These are phyloP conservation scores for Metschnikowia proteae DNA, from an alignment of 805 yeast species.

Conservation along the genomic window DNA sequence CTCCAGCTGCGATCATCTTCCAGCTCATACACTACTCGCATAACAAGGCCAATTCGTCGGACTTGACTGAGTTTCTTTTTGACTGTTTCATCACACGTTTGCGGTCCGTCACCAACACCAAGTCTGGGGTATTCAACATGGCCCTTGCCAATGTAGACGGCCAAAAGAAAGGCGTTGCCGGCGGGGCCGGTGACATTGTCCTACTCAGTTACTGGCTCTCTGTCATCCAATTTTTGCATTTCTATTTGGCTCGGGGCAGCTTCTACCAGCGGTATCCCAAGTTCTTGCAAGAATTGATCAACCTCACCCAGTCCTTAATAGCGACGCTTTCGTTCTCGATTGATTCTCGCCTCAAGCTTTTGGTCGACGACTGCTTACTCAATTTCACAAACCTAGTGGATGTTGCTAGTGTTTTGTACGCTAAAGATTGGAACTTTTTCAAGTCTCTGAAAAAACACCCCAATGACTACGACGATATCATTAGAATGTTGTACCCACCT, in stretches of 20 bases:
- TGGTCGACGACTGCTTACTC: slow-evolving; percentile 64
- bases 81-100: slow-evolving; percentile 60
- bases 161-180: slow-evolving; percentile 9
- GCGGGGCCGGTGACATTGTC: slow-evolving; percentile 60
- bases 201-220: slow-evolving; percentile 85
- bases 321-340: slow-evolving; percentile 66
- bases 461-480: slow-evolving; percentile 67
- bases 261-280: slow-evolving; percentile 54
- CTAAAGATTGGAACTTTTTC: slow-evolving; percentile 58
- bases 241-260: slow-evolving; percentile 65
- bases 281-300: slow-evolving; percentile 54
- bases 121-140: slow-evolving; percentile 54
- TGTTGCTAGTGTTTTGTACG: slow-evolving; percentile 68
- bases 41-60: slow-evolving; percentile 49
- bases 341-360: slow-evolving; percentile 52
- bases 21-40: slow-evolving; percentile 71
- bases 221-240: slow-evolving; percentile 69
- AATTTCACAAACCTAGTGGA: slow-evolving; percentile 83
- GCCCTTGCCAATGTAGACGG: slow-evolving; percentile 24
- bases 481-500: slow-evolving; percentile 81
- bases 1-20: slow-evolving; percentile 67
- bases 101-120: slow-evolving; percentile 55
- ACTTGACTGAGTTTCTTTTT: slow-evolving; percentile 55
- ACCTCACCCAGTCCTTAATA: slow-evolving; percentile 54
- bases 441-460: slow-evolving; percentile 41